Conservation (phyloP, 75 land plant species). For the Sequoia sempervirens region DNA sequence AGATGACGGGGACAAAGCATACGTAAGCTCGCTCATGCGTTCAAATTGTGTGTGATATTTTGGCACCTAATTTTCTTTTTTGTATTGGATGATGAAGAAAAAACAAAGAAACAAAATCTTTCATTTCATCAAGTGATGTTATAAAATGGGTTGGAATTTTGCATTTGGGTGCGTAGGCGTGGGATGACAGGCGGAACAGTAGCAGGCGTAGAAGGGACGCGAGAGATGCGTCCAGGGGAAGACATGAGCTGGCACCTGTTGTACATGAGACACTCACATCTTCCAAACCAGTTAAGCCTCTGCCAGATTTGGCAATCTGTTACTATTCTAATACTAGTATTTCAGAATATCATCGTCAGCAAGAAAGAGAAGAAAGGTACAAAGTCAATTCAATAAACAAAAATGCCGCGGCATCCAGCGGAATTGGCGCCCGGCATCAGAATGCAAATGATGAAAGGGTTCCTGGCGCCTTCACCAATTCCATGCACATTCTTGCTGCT, state of each 20-base stretch:
- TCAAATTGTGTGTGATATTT: neutral
- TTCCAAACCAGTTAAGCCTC: neutral
- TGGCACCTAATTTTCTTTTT: neutral
- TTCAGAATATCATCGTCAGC: neutral
- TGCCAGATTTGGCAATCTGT: neutral
- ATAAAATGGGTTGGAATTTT: neutral
- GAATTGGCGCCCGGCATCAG: neutral
- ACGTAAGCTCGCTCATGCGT: neutral
- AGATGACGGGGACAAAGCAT: neutral
- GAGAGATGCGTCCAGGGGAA: neutral
- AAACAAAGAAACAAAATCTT: neutral
- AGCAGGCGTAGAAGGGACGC: neutral
- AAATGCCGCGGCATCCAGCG: neutral
- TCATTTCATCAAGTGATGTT: too few relatives aligned
- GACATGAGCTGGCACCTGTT: neutral
- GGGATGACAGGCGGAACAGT: conserved; percentile 7
- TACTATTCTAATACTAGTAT: neutral
- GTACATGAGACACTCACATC: neutral
- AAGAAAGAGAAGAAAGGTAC: neutral
- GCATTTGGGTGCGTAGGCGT: neutral
- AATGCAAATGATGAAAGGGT: neutral
- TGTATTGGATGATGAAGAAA: neutral
- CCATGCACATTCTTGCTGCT: neutral
- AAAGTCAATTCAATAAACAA: neutral
- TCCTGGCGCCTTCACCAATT: neutral